These are phyloP conservation scores for Dothistroma septosporum DNA, from an alignment of 2,329 filamentous ascomycete species.

Conservation along the genomic window DNA sequence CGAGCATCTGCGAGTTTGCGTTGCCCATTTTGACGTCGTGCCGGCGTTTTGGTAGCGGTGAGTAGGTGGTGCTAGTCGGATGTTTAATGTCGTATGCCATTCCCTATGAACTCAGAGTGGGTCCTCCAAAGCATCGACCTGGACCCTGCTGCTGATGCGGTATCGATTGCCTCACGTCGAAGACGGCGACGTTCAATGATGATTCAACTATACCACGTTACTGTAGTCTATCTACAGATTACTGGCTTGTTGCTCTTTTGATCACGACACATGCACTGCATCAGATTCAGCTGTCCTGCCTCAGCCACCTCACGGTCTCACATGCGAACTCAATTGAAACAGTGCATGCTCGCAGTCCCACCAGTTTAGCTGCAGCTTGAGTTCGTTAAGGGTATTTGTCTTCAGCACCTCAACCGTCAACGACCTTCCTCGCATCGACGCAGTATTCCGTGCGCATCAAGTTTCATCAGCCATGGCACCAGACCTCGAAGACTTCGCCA, in stretches of 20 bases:
- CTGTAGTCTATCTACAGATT: not conserved
- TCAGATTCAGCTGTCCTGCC: not conserved
- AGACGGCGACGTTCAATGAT: not conserved
- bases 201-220: not conserved
- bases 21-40: slow-evolving; percentile 46
- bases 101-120: not conserved
- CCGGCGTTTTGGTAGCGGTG: slow-evolving; percentile 13
- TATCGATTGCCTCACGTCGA: slow-evolving; percentile 3
- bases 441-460: not conserved
- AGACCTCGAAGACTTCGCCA: slow-evolving; percentile 30
- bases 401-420: not conserved
- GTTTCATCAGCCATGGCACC: not conserved
- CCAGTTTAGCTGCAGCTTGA: not conserved
- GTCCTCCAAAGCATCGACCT: not conserved
- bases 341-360: not conserved
- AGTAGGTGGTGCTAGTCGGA: not conserved
- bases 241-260: not conserved
- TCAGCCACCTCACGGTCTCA: not conserved
- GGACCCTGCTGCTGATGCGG: not conserved
- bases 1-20: slow-evolving; percentile 67
- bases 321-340: not conserved
- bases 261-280: not conserved
- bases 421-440: not conserved
- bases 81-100: slow-evolving; percentile 1
- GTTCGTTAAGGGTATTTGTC: not conserved